Base-by-base conservation (phyloP, 116 monocot species). In the Cymodocea nodosa region DNA sequence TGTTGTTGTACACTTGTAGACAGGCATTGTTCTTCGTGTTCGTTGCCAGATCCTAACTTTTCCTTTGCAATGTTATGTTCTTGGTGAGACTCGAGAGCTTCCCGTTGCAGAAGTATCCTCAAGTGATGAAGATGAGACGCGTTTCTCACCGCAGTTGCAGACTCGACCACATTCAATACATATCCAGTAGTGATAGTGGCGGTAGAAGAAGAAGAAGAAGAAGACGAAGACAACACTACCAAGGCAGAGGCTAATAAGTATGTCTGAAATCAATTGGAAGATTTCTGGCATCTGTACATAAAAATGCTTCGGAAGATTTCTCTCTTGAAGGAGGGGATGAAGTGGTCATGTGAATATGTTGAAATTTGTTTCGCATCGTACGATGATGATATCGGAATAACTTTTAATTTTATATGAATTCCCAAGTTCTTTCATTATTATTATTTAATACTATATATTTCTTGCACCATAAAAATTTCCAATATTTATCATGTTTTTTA, bases 111-210 rank as follows among this genome's bases (percentile, higher is more conserved):
- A n/a, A n/a, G 15, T 52, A 40, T 58, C 69, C 15, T 37, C 15
- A n/a, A 44, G 37, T 44, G 68, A 56, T 3, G 68, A 56, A 5
- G 17, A 48, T 34, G 2, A 17, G 53, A 7, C 12, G 18, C n/a
- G 39, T 57, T 57, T 19, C 36, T 19, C 68, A 25, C 14, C 18
- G 56, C 68, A 56, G 37, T 9, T 54, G 39, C 56, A 68, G 23
- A 11, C 51, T 25, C 22, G 37, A 15, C 19, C 68, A 51, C 68
- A 56, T 51, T n/a, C 39, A 39, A 68, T 68, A 35, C 68, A 57
- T 5, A 34, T 40, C 11, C 68, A 36, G 17, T 68, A 44, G 39
- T 35, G 12, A 15, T 23, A 60, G 30, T 30, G 30, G 30, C 36
- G 6, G 61, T 7, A 57, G 57, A 24, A 23, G 22, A 12, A 62